These are phyloP conservation scores for Pestalotiopsis sp. DNA, from an alignment of 2,329 filamentous ascomycete genomes.

Conservation along the genomic window DNA sequence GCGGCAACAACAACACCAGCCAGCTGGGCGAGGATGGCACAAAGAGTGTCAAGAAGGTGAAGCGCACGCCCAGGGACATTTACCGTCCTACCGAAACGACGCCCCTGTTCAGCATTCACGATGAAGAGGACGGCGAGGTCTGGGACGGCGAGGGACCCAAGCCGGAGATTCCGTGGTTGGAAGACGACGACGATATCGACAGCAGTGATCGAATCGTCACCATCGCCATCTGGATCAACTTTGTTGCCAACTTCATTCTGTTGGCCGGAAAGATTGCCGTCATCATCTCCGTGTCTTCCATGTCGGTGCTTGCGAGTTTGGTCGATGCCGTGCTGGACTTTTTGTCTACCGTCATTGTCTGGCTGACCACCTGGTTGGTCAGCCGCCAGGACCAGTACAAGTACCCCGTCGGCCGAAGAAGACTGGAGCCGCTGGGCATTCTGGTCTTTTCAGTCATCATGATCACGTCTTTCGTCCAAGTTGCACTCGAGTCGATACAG, in stretches of 20 bases:
- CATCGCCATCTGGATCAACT: conserved; percentile 85
- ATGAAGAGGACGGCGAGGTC: conserved; percentile 45
- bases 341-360: conserved; percentile 78
- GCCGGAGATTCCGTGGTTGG: conserved; percentile 67
- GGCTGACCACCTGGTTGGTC: conserved; percentile 74
- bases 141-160: conserved; percentile 38
- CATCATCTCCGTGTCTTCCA: conserved; percentile 74
- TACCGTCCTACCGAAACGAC: conserved; percentile 74
- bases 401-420: conserved; percentile 76
- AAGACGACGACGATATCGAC: conserved; percentile 69
- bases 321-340: conserved; percentile 82
- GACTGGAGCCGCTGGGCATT: conserved; percentile 77
- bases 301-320: conserved; percentile 77
- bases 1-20: conserved; percentile 5
- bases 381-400: conserved; percentile 71
- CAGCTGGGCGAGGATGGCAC: conserved; percentile 1
- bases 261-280: conserved; percentile 77
- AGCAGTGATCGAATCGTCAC: conserved; percentile 75
- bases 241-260: conserved; percentile 74
- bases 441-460: conserved; percentile 83
- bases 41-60: conserved; percentile 52
- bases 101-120: conserved; percentile 58
- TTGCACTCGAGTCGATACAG: conserved; percentile 68
- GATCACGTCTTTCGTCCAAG: conserved; percentile 82
- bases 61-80: conserved; percentile 81